phyloP scores from a whole-genome alignment of 352 stramenopile genomes.

The Globisporangium nodosum region DNA sequence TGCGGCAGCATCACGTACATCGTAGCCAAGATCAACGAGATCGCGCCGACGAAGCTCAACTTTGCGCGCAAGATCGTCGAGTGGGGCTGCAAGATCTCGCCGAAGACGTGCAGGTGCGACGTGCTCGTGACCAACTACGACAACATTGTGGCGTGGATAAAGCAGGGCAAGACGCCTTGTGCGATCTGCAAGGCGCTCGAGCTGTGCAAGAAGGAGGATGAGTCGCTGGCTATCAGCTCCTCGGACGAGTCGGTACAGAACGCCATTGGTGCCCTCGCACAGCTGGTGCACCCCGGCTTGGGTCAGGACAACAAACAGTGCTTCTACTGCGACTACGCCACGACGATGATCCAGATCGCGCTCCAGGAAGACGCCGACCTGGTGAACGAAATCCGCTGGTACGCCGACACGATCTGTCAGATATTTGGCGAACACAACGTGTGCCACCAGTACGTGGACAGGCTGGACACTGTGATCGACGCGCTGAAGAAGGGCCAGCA shows the following conservation, averaged over 20 bases:
- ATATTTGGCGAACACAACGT: constrained; percentile 53
- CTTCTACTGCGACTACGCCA: constrained; percentile 55
- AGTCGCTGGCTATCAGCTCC: not conserved
- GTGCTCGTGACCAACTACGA: constrained; percentile 13
- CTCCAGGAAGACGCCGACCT: constrained; percentile 50
- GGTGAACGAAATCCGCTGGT: constrained; percentile 47
- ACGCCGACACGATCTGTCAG: constrained; percentile 71
- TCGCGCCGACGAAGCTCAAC: constrained; percentile 7
- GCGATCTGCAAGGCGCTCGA: constrained; percentile 55
- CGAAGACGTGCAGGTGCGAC: constrained; percentile 13
- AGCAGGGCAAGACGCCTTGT: constrained; percentile 56
- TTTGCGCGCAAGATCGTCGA: constrained; percentile 3
- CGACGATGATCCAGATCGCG: constrained; percentile 50
- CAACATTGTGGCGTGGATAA: constrained; percentile 20
- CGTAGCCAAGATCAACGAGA: constrained; percentile 7
- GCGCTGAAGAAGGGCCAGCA: constrained; percentile 57
- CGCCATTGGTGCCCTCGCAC: constrained; percentile 25
- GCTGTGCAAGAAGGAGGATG: constrained; percentile 30
- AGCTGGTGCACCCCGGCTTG: constrained; percentile 1
- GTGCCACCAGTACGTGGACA: constrained; percentile 64
- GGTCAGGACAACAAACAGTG: constrained; percentile 34
- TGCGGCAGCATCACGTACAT: constrained; percentile 7
- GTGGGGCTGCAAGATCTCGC: constrained; percentile 10
- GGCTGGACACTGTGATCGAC: constrained; percentile 68
- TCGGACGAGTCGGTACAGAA: constrained; percentile 12